Evolutionary conservation across 768 basidiomycete genomes (phyloP).

Genomic region (Cyathus striatus): DNA sequence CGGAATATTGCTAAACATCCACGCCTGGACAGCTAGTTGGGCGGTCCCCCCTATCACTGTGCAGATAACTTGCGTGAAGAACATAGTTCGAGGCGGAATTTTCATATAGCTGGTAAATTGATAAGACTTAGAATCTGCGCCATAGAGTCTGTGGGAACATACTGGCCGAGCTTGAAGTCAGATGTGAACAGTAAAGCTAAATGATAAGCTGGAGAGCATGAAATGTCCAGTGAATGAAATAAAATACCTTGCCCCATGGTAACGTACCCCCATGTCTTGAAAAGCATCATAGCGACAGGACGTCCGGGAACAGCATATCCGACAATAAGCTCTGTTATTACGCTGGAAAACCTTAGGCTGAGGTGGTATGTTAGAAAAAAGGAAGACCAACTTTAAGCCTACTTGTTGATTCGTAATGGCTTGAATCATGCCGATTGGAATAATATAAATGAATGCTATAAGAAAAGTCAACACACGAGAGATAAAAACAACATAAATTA

Average conservation of each 20-base stretch:
- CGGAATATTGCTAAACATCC: conserved; percentile 70
- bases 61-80: conserved; percentile 63
- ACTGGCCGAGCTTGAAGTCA: conserved; percentile 79
- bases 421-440: conserved; percentile 63
- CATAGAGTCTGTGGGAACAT: too few relatives aligned
- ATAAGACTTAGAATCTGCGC: too few relatives aligned
- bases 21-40: conserved; percentile 71
- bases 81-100: conserved; percentile 68
- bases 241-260: conserved; percentile 62
- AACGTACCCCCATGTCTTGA: conserved; percentile 80
- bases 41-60: conserved; percentile 66
- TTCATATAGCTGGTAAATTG: too few relatives aligned
- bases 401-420: conserved; percentile 81
- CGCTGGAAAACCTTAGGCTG: too few relatives aligned
- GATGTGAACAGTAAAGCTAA: conserved; percentile 65
- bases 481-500: too few relatives aligned
- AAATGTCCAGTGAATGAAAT: too few relatives aligned
- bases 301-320: conserved; percentile 77
- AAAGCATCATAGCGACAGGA: conserved; percentile 81
- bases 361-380: too few relatives aligned
- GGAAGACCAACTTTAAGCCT: too few relatives aligned
- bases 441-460: conserved; percentile 63
- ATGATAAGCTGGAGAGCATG: too few relatives aligned
- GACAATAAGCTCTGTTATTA: conserved; percentile 77
- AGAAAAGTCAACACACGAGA: too few relatives aligned